These are phyloP conservation scores for Boletus tylopilopsis DNA, from an alignment of 768 basidiomycete genomes.

Conservation along the genomic window DNA sequence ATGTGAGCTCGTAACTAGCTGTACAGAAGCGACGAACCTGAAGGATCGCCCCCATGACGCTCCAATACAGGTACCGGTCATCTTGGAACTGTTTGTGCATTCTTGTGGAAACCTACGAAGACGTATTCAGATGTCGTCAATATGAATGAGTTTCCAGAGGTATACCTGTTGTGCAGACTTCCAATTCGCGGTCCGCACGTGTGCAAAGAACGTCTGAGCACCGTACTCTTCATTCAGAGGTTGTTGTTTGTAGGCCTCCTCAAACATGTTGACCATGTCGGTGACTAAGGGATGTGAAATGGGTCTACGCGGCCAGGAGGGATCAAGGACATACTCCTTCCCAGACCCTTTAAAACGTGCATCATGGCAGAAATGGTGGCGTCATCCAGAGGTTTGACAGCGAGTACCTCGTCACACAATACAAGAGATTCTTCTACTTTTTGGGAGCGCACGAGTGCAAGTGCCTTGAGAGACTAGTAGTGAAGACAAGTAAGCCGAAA, in stretches of 20 bases:
- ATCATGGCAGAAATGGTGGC: slow-evolving; percentile 74
- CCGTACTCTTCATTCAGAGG: slow-evolving; percentile 82
- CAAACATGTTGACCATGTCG: slow-evolving; percentile 82
- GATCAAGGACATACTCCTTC: slow-evolving; percentile 46
- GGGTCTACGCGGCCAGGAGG: background rate
- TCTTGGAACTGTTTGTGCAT: slow-evolving; percentile 84
- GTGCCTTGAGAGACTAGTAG: slow-evolving; percentile 72
- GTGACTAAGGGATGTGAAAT: slow-evolving; percentile 42
- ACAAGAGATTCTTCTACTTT: slow-evolving; percentile 81
- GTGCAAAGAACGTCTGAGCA: slow-evolving; percentile 81
- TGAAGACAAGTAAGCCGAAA: slow-evolving; percentile 10
- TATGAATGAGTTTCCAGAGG: background rate
- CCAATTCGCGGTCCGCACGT: slow-evolving; percentile 77
- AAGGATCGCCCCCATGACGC: slow-evolving; percentile 71
- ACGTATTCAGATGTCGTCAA: background rate
- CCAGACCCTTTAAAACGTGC: slow-evolving; percentile 77
- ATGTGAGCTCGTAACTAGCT: slow-evolving; percentile 8
- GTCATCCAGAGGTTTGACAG: slow-evolving; percentile 69
- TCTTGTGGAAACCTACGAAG: slow-evolving; percentile 63
- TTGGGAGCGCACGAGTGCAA: slow-evolving; percentile 79
- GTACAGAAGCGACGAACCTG: slow-evolving; percentile 47
- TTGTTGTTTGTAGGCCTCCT: slow-evolving; percentile 79
- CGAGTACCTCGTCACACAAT: slow-evolving; percentile 78
- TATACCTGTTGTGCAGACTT: slow-evolving; percentile 79
- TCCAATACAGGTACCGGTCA: slow-evolving; percentile 82